phyloP scores from a whole-genome alignment of 495 filamentous ascomycete species.

The Hypoxylon subgilvum region DNA sequence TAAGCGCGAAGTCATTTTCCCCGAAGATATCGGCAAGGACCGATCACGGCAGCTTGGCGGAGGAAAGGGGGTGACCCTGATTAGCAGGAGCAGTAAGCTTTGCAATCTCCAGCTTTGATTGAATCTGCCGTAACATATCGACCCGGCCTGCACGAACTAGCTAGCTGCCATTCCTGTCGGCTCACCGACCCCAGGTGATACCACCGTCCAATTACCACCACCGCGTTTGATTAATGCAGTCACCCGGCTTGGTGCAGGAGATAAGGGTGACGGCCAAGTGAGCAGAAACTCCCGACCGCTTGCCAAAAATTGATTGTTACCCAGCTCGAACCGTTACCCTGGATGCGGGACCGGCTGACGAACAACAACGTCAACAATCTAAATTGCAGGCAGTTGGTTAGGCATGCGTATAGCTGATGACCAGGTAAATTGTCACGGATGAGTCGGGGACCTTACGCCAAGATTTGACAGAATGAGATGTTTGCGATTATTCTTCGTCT shows the following conservation, averaged over 20 bases:
- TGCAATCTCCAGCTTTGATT: no score
- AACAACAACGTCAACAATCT: conserved; percentile 7
- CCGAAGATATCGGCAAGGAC: conserved; percentile 24
- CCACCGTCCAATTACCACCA: conserved; percentile 18
- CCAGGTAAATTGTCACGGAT: background rate
- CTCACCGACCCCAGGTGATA: background rate
- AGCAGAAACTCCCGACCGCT: conserved; percentile 14
- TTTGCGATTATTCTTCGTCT: no score
- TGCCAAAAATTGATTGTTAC: conserved; percentile 27
- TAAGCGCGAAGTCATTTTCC: conserved; percentile 11
- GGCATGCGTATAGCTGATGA: no score
- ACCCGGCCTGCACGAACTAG: background rate
- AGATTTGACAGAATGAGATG: no score
- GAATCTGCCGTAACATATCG: background rate
- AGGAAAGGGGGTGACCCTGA: conserved; percentile 6
- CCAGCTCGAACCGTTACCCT: conserved; percentile 13
- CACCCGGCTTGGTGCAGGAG: conserved; percentile 20
- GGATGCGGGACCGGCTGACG: conserved; percentile 8
- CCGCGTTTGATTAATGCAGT: conserved; percentile 23
- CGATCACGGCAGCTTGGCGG: conserved; percentile 32
- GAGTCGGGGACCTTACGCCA: background rate
- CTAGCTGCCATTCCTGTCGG: conserved; percentile 28
- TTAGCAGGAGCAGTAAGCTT: conserved; percentile 18
- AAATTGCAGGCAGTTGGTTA: background rate
- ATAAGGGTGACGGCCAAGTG: conserved; percentile 19